Conservation (phyloP, 192 early-diverging fungal species). For the Entrophospora sp. region DNA sequence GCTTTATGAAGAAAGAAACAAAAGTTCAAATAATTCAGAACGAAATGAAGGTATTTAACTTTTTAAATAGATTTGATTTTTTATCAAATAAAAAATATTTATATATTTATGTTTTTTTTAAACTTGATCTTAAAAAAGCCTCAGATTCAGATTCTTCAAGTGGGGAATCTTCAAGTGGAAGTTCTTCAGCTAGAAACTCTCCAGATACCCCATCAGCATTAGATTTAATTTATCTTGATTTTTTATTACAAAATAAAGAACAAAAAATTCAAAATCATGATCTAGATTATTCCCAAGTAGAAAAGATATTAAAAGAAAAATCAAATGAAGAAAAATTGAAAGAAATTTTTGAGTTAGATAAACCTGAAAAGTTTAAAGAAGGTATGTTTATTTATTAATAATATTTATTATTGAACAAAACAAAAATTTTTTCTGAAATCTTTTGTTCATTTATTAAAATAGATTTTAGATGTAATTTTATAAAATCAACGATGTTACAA, state of each 20-base stretch:
- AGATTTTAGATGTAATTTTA: conserved; percentile 62
- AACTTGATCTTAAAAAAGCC: neutral
- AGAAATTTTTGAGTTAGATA: conserved; percentile 22
- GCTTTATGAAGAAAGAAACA: neutral
- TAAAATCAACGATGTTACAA: conserved; percentile 51
- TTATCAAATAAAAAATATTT: no score
- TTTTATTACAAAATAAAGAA: neutral
- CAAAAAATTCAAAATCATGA: neutral
- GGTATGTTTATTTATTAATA: conserved; percentile 10
- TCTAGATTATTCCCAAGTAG: neutral
- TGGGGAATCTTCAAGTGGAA: no score
- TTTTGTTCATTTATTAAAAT: neutral
- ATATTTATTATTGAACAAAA: neutral
- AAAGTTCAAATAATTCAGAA: neutral
- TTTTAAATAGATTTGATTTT: no score
- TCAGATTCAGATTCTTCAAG: neutral
- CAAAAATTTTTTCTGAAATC: neutral
- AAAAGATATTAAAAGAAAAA: conserved; percentile 5
- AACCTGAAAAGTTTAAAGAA: conserved; percentile 18
- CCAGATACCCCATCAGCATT: no score
- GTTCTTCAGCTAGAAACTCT: no score
- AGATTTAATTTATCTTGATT: neutral
- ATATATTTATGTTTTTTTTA: neutral
- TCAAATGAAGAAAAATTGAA: conserved; percentile 20
- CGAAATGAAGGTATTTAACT: neutral